Base-by-base conservation (phyloP, 495 filamentous ascomycete genomes). In the Bombardia bombarda region DNA sequence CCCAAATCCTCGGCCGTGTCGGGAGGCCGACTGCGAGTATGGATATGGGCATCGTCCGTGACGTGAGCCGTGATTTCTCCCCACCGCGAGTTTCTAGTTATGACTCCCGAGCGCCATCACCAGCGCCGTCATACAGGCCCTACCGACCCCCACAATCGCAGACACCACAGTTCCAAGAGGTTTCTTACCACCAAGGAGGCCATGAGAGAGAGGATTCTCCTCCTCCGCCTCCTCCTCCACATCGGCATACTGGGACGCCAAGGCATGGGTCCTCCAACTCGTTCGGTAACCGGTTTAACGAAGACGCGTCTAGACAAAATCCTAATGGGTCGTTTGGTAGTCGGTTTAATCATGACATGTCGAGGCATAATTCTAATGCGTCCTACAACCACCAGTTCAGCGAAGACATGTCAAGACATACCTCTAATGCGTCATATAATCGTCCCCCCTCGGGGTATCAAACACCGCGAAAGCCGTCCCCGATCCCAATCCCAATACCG, bases 151-250 rank as follows among this genome's bases (percentile, higher is more conserved):
- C 56, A 5, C n/a, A n/a, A n/a, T n/a, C n/a, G n/a, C n/a, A n/a
- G n/a, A n/a, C n/a, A n/a, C n/a, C n/a, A n/a, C n/a, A n/a, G n/a
- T n/a, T n/a, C n/a, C n/a, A n/a, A n/a, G n/a, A n/a, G n/a, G n/a
- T n/a, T n/a, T n/a, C n/a, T n/a, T n/a, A n/a, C n/a, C 51, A 51
- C 20, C 51, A 57, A 13, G 32, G 42, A 14, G 49, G 50, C 12
- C 41, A 56, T 23, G 48, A 54, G 12, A 35, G 49, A 10, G 43
- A 25, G 12, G 61, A 69, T 20, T 68, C 65, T 1, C 65, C 68
- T 16, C 74, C 74, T 18, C 73, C 75, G 3, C 73, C 76, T 2
- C 66, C 73, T 9, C 73, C 74, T 0, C 75, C 73, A 3, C 74
- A 73, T 5, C 77, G 79, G 45, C 65, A 75, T 4, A 62, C 60